Evolutionary conservation across 2,329 filamentous ascomycete genomes (phyloP).

Genomic region (Cercospora nicotianae): DNA sequence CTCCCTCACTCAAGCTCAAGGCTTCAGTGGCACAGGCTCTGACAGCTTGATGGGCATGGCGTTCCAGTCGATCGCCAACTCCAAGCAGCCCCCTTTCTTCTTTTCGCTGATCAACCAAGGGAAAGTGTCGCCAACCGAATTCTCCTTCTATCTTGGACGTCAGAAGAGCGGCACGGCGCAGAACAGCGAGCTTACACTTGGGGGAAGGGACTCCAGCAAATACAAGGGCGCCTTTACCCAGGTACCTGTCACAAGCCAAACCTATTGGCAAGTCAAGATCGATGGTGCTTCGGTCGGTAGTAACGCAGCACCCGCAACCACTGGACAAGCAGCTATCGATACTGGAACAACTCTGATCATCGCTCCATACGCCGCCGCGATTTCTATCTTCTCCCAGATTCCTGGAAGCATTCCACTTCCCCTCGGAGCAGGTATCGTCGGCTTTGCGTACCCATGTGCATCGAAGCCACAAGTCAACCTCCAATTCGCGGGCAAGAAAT

Average conservation of each 20-base stretch:
- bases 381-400: slow-evolving; percentile 38
- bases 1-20: slow-evolving; percentile 30
- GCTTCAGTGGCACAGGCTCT: slow-evolving; percentile 28
- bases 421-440: slow-evolving; percentile 25
- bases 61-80: slow-evolving; percentile 27
- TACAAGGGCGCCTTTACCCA: slow-evolving; percentile 30
- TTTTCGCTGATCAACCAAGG: slow-evolving; percentile 31
- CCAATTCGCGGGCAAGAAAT: slow-evolving; percentile 33
- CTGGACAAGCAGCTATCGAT: slow-evolving; percentile 32
- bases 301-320: slow-evolving; percentile 14
- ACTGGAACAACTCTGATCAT: slow-evolving; percentile 39
- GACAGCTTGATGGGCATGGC: slow-evolving; percentile 30
- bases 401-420: slow-evolving; percentile 37
- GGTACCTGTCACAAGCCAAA: slow-evolving; percentile 30
- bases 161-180: slow-evolving; percentile 23
- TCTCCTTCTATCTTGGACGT: slow-evolving; percentile 36
- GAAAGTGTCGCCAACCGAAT: slow-evolving; percentile 30
- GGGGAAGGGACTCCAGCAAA: slow-evolving; percentile 28
- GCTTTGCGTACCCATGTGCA: slow-evolving; percentile 39
- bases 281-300: slow-evolving; percentile 24
- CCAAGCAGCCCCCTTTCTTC: slow-evolving; percentile 29
- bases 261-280: slow-evolving; percentile 35
- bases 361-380: slow-evolving; percentile 35
- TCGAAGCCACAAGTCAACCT: slow-evolving; percentile 32
- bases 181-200: slow-evolving; percentile 32